These are phyloP conservation scores for Diophrys appendiculata DNA, from an alignment of 73 alveolate genomes.

Conservation along the genomic window DNA sequence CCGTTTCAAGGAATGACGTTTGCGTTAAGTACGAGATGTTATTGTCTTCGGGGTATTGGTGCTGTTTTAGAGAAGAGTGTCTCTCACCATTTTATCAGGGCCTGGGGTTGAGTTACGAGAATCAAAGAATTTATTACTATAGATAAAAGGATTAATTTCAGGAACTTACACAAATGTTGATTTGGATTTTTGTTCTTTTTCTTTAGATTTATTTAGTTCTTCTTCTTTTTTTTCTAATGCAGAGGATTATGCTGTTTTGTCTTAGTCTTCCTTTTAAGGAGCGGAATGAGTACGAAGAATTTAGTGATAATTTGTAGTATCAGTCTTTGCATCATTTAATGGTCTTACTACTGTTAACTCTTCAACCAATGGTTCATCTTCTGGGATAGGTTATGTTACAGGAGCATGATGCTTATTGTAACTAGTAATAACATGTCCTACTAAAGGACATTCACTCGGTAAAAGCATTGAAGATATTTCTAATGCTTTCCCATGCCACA, in stretches of 20 bases:
- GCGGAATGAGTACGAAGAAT: background rate
- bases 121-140: background rate
- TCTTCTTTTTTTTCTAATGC: too few species aligned
- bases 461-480: slow-evolving; percentile 46
- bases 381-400: slow-evolving; percentile 13
- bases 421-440: slow-evolving; percentile 55
- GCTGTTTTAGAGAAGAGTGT: background rate
- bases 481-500: slow-evolving; percentile 68
- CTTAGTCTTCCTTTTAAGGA: background rate
- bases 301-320: slow-evolving; percentile 41
- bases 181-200: too few species aligned
- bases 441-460: slow-evolving; percentile 69
- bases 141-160: background rate
- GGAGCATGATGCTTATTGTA: slow-evolving; percentile 61
- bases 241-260: too few species aligned
- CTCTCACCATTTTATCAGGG: background rate
- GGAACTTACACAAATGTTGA: background rate
- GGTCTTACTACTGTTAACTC: slow-evolving; percentile 57
- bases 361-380: slow-evolving; percentile 58
- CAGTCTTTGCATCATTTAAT: slow-evolving; percentile 44
- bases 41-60: background rate
- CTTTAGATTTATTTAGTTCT: background rate
- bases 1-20: background rate
- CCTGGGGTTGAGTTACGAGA: background rate
- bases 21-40: too few species aligned